Evolutionary conservation across 306 rosid species (phyloP).

Genomic region (Adenanthera pavonina): DNA sequence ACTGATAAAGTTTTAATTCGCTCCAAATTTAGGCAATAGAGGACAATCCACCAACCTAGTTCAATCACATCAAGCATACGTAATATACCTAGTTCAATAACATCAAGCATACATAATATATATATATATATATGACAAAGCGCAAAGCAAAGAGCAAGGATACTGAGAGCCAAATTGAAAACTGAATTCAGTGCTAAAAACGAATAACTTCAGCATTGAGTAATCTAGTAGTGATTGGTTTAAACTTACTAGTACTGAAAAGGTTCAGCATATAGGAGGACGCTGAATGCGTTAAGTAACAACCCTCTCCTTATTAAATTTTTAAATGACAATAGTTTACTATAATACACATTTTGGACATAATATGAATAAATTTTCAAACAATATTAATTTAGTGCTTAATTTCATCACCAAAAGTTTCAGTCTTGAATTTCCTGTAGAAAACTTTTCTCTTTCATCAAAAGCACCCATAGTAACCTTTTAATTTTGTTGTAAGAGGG

Average conservation of each 20-base stretch:
- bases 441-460: not conserved
- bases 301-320: not conserved
- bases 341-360: not conserved
- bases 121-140: not conserved
- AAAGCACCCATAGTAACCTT: not conserved
- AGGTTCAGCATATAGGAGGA: not conserved
- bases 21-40: conserved; percentile 20
- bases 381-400: not conserved
- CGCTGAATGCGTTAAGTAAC: not conserved
- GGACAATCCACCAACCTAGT: not conserved
- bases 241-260: not conserved
- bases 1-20: conserved; percentile 1
- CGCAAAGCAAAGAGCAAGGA: conserved; percentile 1
- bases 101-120: not conserved
- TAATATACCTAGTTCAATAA: not conserved
- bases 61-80: not conserved
- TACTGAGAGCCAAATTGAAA: not conserved
- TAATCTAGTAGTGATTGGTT: not conserved
- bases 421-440: not conserved
- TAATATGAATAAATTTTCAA: not conserved
- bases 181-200: not conserved
- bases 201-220: not conserved
- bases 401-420: not conserved
- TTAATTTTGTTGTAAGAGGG: conserved; percentile 21
- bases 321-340: not conserved